phyloP scores from a whole-genome alignment of 169 alveolate species.

The Sarcocystis neurona region DNA sequence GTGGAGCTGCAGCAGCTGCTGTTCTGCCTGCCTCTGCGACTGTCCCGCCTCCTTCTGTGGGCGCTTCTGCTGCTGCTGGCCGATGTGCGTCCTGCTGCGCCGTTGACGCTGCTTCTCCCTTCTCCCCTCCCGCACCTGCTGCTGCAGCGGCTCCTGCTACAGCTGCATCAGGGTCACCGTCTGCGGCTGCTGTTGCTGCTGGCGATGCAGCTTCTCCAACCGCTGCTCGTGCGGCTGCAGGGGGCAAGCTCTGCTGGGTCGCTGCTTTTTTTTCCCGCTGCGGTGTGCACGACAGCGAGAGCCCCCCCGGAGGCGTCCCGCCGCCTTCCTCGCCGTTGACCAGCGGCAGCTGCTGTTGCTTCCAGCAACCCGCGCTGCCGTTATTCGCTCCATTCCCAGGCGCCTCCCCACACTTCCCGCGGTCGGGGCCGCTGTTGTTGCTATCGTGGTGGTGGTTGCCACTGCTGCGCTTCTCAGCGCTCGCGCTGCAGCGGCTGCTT shows the following conservation, averaged over 20 bases:
- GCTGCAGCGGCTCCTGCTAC: neutral
- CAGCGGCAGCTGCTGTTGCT: neutral
- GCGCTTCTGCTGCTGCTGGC: slow-evolving; percentile 22
- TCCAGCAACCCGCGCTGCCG: too few relatives aligned
- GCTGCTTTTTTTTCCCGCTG: neutral
- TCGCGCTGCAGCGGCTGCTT: neutral
- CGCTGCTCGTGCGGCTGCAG: too few relatives aligned
- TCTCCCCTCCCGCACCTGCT: neutral
- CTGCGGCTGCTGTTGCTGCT: neutral
- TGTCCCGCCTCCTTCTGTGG: slow-evolving; percentile 11
- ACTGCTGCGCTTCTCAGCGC: neutral
- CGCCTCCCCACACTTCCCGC: neutral
- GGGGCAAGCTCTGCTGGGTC: too few relatives aligned
- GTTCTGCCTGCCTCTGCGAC: neutral
- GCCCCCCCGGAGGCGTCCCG: too few relatives aligned
- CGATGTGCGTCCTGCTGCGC: neutral
- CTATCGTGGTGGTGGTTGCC: neutral
- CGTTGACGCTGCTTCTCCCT: neutral
- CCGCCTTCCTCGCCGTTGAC: neutral
- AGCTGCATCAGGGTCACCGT: neutral
- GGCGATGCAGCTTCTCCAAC: neutral
- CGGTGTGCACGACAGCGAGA: too few relatives aligned
- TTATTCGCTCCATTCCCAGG: neutral
- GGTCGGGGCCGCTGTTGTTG: neutral
- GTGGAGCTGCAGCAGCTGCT: too few relatives aligned